Percentiles rank a stretch among this genome's conserved stretches.
phyloP scores from a whole-genome alignment of 345 rosid species.

The Psidium friedrichsthalianum region DNA sequence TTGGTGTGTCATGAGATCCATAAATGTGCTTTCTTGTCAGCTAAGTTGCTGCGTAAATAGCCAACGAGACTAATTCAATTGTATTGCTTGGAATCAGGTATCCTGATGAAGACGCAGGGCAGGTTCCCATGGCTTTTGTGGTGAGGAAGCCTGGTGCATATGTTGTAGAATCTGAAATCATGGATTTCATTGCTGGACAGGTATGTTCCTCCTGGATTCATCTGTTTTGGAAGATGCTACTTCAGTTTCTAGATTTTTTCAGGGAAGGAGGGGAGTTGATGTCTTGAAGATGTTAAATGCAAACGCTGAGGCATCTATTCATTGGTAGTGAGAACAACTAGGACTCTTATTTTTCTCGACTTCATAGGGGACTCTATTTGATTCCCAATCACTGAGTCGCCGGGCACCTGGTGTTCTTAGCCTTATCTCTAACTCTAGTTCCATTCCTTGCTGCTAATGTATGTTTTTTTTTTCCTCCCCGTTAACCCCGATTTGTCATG shows the following conservation, averaged over 20 bases:
- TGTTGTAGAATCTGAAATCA: conserved; percentile 39
- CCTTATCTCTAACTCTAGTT: background rate
- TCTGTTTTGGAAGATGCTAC: background rate
- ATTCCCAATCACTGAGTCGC: background rate
- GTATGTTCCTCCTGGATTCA: conserved; percentile 14
- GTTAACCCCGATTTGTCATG: background rate
- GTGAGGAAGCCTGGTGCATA: conserved; percentile 71
- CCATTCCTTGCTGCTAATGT: background rate
- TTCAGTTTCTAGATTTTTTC: background rate
- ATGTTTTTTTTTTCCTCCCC: background rate
- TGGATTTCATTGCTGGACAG: conserved; percentile 69
- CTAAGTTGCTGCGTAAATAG: background rate
- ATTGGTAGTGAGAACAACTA: background rate
- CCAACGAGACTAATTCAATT: background rate
- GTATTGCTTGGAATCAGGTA: conserved; percentile 28
- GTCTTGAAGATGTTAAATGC: background rate
- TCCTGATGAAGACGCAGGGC: conserved; percentile 90
- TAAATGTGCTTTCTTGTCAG: background rate
- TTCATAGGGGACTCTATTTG: background rate
- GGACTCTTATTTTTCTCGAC: background rate
- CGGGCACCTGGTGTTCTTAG: background rate
- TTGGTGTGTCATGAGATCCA: background rate
- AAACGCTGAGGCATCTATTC: background rate
- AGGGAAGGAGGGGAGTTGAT: background rate
- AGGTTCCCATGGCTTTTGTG: conserved; percentile 89